These are phyloP conservation scores for Rhodofomes roseus DNA, from an alignment of 1,284 basidiomycete genomes.

Conservation along the genomic window DNA sequence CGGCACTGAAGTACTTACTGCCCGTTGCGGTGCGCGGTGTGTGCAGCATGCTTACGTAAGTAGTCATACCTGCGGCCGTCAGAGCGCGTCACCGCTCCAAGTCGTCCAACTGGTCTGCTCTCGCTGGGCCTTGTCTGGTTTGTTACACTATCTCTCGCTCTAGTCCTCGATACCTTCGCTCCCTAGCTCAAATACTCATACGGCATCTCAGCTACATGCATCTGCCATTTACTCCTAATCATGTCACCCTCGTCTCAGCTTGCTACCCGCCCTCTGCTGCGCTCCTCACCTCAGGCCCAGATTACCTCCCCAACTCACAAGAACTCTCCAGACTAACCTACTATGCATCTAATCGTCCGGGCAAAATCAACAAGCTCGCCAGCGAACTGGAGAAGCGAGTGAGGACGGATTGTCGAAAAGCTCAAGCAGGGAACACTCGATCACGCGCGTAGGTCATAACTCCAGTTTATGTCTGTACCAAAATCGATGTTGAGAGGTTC, in stretches of 20 bases:
- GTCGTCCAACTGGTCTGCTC: not conserved
- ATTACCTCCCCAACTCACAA: conserved; percentile 84
- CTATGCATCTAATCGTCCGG: conserved; percentile 87
- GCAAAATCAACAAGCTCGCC: conserved; percentile 85
- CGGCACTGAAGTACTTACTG: no score
- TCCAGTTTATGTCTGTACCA: not conserved
- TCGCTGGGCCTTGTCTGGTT: not conserved
- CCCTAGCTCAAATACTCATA: not conserved
- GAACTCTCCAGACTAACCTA: conserved; percentile 91
- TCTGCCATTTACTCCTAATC: conserved; percentile 74
- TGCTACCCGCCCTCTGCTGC: conserved; percentile 89
- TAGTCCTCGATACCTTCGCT: not conserved
- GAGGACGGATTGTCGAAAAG: conserved; percentile 63
- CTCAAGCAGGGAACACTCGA: conserved; percentile 70
- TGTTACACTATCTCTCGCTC: not conserved
- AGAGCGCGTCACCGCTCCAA: not conserved
- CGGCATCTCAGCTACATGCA: conserved; percentile 31
- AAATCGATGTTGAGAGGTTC: conserved; percentile 2
- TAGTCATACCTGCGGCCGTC: not conserved
- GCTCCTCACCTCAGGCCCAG: conserved; percentile 71
- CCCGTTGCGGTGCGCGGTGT: no score
- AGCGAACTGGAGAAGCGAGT: conserved; percentile 82
- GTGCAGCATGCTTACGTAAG: no score
- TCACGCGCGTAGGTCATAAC: conserved; percentile 68
- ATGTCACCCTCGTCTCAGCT: conserved; percentile 82